Evolutionary conservation across 257 asterid genomes (phyloP).

Genomic region (Paulownia fortunei): DNA sequence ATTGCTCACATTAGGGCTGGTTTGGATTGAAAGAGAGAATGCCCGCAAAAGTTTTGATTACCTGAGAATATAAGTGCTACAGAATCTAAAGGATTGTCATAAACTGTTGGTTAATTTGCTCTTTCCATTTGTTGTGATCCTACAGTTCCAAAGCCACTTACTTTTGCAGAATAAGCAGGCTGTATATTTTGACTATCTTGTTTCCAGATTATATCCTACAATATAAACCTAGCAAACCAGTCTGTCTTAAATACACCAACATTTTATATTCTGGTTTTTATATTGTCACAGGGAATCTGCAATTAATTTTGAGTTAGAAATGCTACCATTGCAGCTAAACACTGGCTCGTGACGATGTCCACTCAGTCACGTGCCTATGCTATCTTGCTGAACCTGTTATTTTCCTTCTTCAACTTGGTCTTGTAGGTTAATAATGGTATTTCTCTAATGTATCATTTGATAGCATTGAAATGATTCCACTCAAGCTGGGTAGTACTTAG

Average conservation of each 20-base stretch:
- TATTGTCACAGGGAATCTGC: conserved; percentile 45
- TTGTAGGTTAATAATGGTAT: conserved; percentile 7
- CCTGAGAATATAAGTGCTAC: neutral
- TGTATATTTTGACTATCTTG: conserved; percentile 10
- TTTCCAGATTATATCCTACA: conserved; percentile 29
- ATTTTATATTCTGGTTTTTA: conserved; percentile 21
- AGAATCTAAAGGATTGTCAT: neutral
- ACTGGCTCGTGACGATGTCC: conserved; percentile 46
- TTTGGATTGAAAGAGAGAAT: neutral
- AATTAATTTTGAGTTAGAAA: conserved; percentile 41
- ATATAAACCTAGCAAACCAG: conserved; percentile 32
- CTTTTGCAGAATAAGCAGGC: conserved; percentile 5
- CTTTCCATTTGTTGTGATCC: neutral
- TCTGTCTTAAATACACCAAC: conserved; percentile 32
- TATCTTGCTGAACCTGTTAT: conserved; percentile 27
- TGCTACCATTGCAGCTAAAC: conserved; percentile 44
- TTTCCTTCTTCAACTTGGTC: conserved; percentile 33
- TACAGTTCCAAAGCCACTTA: conserved; percentile 17
- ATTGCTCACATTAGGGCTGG: neutral
- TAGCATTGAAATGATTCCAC: conserved; percentile 24
- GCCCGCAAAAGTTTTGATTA: neutral
- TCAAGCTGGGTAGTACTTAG: neutral
- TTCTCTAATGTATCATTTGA: conserved; percentile 11
- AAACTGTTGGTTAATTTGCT: neutral
- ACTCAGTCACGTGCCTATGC: conserved; percentile 50